These are phyloP conservation scores for Gossypium davidsonii DNA, from an alignment of 441 rosid genomes.

Conservation along the genomic window DNA sequence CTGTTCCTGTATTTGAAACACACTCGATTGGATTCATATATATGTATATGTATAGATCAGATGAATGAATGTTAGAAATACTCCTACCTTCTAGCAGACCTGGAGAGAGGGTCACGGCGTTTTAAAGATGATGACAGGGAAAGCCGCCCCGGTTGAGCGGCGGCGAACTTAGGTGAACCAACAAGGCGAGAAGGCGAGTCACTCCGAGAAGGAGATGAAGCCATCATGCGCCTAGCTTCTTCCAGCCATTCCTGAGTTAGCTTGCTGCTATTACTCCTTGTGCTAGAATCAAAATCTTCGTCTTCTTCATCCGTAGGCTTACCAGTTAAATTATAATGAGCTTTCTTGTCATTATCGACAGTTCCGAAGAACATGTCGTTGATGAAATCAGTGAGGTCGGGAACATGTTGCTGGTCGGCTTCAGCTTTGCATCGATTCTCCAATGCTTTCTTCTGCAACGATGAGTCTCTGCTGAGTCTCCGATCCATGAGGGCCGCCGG, in stretches of 20 bases:
- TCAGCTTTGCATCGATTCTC: slow-evolving; percentile 22
- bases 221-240: slow-evolving; percentile 49
- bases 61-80: not conserved
- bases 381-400: slow-evolving; percentile 62
- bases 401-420: slow-evolving; percentile 18
- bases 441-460: slow-evolving; percentile 26
- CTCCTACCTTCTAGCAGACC: slow-evolving; percentile 65
- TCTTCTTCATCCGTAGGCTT: slow-evolving; percentile 24
- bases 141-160: slow-evolving; percentile 26
- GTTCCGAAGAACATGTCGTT: slow-evolving; percentile 61
- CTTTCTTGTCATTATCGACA: slow-evolving; percentile 27
- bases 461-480: slow-evolving; percentile 19
- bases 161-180: slow-evolving; percentile 44
- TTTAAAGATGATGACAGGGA: slow-evolving; percentile 33
- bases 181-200: slow-evolving; percentile 37
- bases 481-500: slow-evolving; percentile 24
- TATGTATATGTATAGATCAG: not conserved
- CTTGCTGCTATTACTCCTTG: slow-evolving; percentile 49
- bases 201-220: slow-evolving; percentile 33
- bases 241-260: slow-evolving; percentile 54
- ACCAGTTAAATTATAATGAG: slow-evolving; percentile 37
- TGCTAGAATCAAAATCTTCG: slow-evolving; percentile 45
- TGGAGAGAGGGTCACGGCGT: slow-evolving; percentile 50
- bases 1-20: slow-evolving; percentile 30
- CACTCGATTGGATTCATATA: not conserved